Conservation (phyloP, 768 basidiomycete species). For the Gyrodon lividus region DNA sequence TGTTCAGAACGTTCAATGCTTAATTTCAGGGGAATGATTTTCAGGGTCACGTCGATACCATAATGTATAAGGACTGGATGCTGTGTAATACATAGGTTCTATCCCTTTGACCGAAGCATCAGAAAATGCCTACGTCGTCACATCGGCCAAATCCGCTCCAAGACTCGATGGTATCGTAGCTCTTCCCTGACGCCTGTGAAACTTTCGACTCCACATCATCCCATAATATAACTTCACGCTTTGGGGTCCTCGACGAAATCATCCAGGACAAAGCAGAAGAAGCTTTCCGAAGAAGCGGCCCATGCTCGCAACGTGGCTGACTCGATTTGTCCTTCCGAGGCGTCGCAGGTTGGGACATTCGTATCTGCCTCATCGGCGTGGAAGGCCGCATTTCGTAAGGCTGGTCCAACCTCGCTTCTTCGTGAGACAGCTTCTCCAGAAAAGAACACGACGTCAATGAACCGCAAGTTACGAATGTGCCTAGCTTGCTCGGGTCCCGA, state of each 20-base stretch:
- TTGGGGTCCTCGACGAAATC: conserved; percentile 16
- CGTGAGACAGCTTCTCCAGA: conserved; percentile 8
- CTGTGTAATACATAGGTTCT: not conserved
- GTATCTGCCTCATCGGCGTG: conserved; percentile 23
- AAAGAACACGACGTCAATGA: conserved; percentile 1
- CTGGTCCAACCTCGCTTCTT: not conserved
- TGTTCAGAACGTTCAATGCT: too few relatives aligned
- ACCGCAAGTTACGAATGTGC: conserved; percentile 2
- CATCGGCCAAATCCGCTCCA: conserved; percentile 27
- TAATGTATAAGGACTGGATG: conserved; percentile 15
- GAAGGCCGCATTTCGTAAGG: conserved; percentile 4
- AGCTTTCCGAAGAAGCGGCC: conserved; percentile 15
- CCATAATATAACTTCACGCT: not conserved
- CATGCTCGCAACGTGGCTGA: conserved; percentile 8
- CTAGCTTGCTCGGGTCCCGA: conserved; percentile 1
- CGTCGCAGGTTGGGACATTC: conserved; percentile 19
- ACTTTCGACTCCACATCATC: conserved; percentile 7
- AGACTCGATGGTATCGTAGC: conserved; percentile 38
- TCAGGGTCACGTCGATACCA: not conserved
- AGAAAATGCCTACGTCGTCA: not conserved
- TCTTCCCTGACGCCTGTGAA: conserved; percentile 12
- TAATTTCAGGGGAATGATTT: not conserved
- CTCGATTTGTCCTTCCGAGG: conserved; percentile 26
- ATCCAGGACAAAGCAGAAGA: conserved; percentile 31
- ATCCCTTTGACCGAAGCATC: conserved; percentile 6